A percentile compares a stretch with the other conserved stretches of the same genome.
Conservation (phyloP, 768 basidiomycete genomes). For the Lepiota brunneoincarnata region DNA sequence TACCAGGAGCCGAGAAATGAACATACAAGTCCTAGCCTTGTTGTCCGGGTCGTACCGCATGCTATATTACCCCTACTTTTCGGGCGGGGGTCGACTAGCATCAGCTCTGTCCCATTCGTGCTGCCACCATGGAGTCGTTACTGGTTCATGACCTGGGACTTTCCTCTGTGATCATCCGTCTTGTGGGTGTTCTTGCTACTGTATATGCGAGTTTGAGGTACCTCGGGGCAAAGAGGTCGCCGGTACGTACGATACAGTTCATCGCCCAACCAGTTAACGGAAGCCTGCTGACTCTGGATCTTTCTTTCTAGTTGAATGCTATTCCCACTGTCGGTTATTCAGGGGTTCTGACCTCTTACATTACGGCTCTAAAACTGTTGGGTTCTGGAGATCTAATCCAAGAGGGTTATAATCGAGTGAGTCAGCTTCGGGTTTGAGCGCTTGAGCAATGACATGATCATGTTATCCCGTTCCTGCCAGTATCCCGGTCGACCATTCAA, state of each 20-base stretch:
- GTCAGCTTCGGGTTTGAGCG: neutral
- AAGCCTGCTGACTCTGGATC: neutral
- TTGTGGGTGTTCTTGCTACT: neutral
- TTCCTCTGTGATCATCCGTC: neutral
- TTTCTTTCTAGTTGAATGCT: neutral
- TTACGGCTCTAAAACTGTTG: constrained; percentile 21
- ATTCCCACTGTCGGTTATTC: constrained; percentile 23
- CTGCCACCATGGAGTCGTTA: neutral
- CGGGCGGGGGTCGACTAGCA: too few relatives aligned
- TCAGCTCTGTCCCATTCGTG: too few relatives aligned
- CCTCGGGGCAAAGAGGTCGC: neutral
- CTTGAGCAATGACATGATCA: neutral
- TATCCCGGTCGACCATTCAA: constrained; percentile 25
- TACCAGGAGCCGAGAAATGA: too few relatives aligned
- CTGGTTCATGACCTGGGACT: neutral
- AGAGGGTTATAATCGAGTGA: constrained; percentile 22
- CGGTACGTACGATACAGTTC: neutral
- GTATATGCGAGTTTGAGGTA: neutral
- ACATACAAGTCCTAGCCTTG: too few relatives aligned
- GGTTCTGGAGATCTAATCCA: constrained; percentile 20
- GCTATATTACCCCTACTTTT: too few relatives aligned
- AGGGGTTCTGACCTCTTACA: constrained; percentile 20
- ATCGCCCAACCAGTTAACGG: too few relatives aligned
- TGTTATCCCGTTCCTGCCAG: constrained; percentile 4
- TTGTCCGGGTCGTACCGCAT: too few relatives aligned